Base-by-base conservation (phyloP, 1,284 basidiomycete species). In the Sanguinoderma infundibulare region DNA sequence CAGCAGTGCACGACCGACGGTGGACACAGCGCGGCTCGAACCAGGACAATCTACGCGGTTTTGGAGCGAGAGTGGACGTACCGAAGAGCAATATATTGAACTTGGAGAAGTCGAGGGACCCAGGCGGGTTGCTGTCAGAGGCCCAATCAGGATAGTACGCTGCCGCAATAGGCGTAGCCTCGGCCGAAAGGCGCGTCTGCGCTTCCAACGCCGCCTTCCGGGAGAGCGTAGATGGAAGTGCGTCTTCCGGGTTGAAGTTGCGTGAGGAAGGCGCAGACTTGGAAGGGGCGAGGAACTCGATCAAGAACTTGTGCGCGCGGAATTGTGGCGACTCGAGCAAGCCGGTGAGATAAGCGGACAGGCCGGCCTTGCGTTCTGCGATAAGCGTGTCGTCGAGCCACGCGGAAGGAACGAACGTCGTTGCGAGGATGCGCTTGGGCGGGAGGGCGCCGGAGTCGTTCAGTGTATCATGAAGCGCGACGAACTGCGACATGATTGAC, bases 101-200 rank as follows among this genome's bases (percentile, higher is more conserved):
- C 68, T 87, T 84, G 61, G 80, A 81, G 72, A 84, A 94, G 73
- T 94, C 83, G 59, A 94, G 76, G 7, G 75, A 75, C 72, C 89
- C 85, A 3, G 91, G 90, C n/a, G 89, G 79, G 58, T 85, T 77
- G 17, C 75, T 73, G 58, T 75, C 77, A 1, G 79, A 79, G 14
- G 83, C 81, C 92, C 92, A 94, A 70, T 91, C 87, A 57, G 84
- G 81, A 71, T 88, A 92, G 77, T 91, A 91, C 0, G 81, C 83
- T 30, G 77, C 77, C 9, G 76, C 75, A 9, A 78, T 70, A 35
- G 72, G 72, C 3, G 60, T 55, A 0, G 68, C 63, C 51, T 63
- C 59, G 10, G 67, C 65, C 15, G 66, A 62, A 39, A 69, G 34
- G 36, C 50, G 15, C 30, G 46, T 39, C 47, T 68, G 68, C 22